Evolutionary conservation across 164 flowering plant genomes (phyloP), one percentile per base, ranked within the genome.

Genomic region (Magnolia changhungtana): DNA sequence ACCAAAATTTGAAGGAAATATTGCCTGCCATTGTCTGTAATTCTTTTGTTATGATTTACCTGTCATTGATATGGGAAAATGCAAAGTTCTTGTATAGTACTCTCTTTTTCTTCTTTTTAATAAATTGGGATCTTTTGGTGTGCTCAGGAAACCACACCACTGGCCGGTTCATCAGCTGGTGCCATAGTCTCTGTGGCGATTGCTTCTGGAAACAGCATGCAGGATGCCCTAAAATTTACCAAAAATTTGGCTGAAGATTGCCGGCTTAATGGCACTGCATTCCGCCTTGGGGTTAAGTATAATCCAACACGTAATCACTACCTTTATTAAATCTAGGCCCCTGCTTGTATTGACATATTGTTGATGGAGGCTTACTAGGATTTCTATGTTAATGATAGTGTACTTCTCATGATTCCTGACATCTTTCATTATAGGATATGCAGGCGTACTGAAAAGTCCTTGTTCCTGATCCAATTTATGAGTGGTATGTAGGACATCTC

Each of bases 91-190:
- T 55, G 61, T 55, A 55, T 55, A 9, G 13, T 55, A 11, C 18
- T 8, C 61, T 55, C 61, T 14, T 55, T 16, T 16, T 16, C 61
- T 55, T 55, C 18, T 55, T 16, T 55, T 16, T 55, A 55, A 11
- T 37, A 55, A 11, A 11, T 55, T 16, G 13, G 18, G 18, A 55
- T 11, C 18, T 55, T 55, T 55, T 55, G 61, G 13, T 55, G 18
- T 55, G 13, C 61, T 55, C 88, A 95, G 98, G 98, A 95, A 45
- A 88, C 88, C 20, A 95, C 99, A 68, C 98, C 99, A 7, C 81
- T 95, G 76, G 98, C 99, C 78, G 99, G 99, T 80, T 87, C 99
- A 18, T 95, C 99, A 13, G 98, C 99, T 65, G 98, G 99, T 79
- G 98, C 99, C 18, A 93, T 95, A 77, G 92, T 91, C 19, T 93